Percentiles rank a stretch among this genome's conserved stretches.
These are phyloP conservation scores for Phanerochaete carnosa DNA, from an alignment of 768 basidiomycete genomes.

Conservation along the genomic window DNA sequence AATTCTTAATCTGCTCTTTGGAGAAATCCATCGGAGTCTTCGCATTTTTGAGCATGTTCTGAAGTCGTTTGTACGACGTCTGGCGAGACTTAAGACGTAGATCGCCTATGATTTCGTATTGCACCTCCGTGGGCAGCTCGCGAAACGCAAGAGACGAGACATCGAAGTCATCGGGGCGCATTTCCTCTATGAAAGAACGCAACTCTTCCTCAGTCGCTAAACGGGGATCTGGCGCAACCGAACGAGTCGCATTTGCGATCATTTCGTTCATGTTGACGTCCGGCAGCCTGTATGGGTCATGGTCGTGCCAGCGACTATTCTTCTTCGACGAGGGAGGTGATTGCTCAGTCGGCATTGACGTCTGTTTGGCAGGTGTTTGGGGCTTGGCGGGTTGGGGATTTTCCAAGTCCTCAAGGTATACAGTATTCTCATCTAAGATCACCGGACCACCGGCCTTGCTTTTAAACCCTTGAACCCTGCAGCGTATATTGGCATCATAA, in stretches of 20 bases:
- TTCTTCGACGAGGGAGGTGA: slow-evolving; percentile 51
- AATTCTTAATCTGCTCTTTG: slow-evolving; percentile 89
- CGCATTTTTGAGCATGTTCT: slow-evolving; percentile 82
- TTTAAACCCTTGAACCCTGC: not conserved
- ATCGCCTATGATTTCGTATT: slow-evolving; percentile 98
- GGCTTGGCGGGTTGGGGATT: slow-evolving; percentile 32
- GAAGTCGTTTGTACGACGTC: slow-evolving; percentile 86
- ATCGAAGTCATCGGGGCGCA: slow-evolving; percentile 95
- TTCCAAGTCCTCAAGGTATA: slow-evolving; percentile 88
- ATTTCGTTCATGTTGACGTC: slow-evolving; percentile 68
- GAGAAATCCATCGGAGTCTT: slow-evolving; percentile 92
- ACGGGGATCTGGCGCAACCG: slow-evolving; percentile 76
- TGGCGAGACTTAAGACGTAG: slow-evolving; percentile 91
- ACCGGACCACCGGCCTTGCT: slow-evolving; percentile 37
- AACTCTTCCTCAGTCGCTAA: slow-evolving; percentile 96
- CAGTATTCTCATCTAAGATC: slow-evolving; percentile 63
- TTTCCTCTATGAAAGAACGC: slow-evolving; percentile 89
- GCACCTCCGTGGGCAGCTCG: slow-evolving; percentile 91
- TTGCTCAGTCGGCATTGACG: slow-evolving; percentile 20
- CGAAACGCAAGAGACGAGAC: slow-evolving; percentile 86
- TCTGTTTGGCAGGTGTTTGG: slow-evolving; percentile 46
- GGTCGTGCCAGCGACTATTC: slow-evolving; percentile 65
- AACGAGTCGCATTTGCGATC: slow-evolving; percentile 58
- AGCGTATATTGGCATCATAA: not conserved
- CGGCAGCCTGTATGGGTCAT: slow-evolving; percentile 93